A percentile compares a stretch with the other conserved stretches of the same genome.
These are phyloP conservation scores for Anthracocystis setariae DNA, from an alignment of 1,284 basidiomycete species.

Conservation along the genomic window DNA sequence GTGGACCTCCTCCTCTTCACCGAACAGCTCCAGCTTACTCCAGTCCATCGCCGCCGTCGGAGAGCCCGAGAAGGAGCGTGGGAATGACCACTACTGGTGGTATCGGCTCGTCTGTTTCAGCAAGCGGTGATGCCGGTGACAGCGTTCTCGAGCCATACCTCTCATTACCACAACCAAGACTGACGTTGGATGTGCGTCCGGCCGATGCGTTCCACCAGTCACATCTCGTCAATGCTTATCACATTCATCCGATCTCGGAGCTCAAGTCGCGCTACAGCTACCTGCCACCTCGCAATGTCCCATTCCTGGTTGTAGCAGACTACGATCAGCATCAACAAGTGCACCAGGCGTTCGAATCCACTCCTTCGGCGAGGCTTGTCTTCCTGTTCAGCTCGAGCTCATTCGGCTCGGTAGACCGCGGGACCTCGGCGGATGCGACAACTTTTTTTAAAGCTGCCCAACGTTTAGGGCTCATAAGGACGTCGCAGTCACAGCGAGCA, in stretches of 20 bases:
- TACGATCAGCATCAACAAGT: constrained; percentile 10
- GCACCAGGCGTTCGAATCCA: constrained; percentile 16
- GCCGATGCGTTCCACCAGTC: constrained; percentile 24
- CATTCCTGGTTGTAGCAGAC: constrained; percentile 33
- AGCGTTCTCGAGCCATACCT: constrained; percentile 12
- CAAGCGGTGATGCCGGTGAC: neutral
- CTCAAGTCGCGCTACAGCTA: constrained; percentile 48
- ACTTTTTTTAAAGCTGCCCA: constrained; percentile 13
- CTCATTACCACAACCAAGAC: constrained; percentile 18
- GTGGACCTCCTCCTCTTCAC: too few species aligned
- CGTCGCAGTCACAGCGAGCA: constrained; percentile 7
- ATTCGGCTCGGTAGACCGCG: neutral
- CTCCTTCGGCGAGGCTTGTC: constrained; percentile 14
- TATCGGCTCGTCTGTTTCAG: neutral
- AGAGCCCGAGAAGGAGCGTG: too few species aligned
- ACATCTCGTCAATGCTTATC: constrained; percentile 31
- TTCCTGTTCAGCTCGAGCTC: constrained; percentile 7
- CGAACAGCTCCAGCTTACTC: too few species aligned
- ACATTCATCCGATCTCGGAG: constrained; percentile 21
- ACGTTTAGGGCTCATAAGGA: constrained; percentile 6
- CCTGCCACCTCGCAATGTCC: constrained; percentile 25
- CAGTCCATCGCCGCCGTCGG: too few species aligned
- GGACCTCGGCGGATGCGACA: too few species aligned
- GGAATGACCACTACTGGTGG: neutral
- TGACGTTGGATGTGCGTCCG: constrained; percentile 37